These are phyloP conservation scores for Collariella sp. DNA, from an alignment of 495 filamentous ascomycete genomes.

Conservation along the genomic window DNA sequence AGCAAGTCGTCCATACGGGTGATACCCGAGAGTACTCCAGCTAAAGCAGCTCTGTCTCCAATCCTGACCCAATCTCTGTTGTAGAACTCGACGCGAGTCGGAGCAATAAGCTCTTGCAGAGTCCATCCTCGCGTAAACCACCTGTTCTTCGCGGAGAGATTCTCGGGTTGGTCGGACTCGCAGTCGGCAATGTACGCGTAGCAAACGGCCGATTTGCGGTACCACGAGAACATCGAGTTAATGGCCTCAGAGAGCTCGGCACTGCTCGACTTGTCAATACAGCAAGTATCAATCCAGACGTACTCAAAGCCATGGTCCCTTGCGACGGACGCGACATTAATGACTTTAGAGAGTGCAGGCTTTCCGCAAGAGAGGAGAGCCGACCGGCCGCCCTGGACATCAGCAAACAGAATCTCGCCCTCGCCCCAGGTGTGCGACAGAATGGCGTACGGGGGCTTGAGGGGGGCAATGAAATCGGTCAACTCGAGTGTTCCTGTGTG, in stretches of 20 bases:
- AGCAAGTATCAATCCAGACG: slow-evolving; percentile 39
- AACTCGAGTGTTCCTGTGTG: too few species aligned
- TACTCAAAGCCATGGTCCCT: slow-evolving; percentile 14
- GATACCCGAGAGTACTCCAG: too few species aligned
- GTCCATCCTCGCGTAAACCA: slow-evolving; percentile 38
- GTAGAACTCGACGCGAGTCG: slow-evolving; percentile 24
- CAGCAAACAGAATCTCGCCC: slow-evolving; percentile 28
- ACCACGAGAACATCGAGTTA: slow-evolving; percentile 41
- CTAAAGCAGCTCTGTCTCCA: too few species aligned
- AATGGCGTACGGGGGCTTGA: too few species aligned
- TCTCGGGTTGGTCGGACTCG: background rate
- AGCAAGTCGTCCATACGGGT: too few species aligned
- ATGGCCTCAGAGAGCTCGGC: slow-evolving; percentile 38
- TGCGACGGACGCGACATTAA: slow-evolving; percentile 22
- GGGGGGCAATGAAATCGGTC: too few species aligned
- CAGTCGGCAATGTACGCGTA: slow-evolving; percentile 22
- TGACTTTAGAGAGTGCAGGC: slow-evolving; percentile 19
- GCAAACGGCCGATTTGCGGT: slow-evolving; percentile 22
- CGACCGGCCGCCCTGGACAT: slow-evolving; percentile 11
- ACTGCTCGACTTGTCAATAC: slow-evolving; percentile 37
- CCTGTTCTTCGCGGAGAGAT: too few species aligned
- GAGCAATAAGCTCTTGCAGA: slow-evolving; percentile 36
- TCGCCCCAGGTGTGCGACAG: slow-evolving; percentile 30
- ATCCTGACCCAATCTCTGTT: background rate
- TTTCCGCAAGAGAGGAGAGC: background rate